Base-by-base conservation (phyloP, 2,329 filamentous ascomycete species). In the Trichoderma brevicompactum region DNA sequence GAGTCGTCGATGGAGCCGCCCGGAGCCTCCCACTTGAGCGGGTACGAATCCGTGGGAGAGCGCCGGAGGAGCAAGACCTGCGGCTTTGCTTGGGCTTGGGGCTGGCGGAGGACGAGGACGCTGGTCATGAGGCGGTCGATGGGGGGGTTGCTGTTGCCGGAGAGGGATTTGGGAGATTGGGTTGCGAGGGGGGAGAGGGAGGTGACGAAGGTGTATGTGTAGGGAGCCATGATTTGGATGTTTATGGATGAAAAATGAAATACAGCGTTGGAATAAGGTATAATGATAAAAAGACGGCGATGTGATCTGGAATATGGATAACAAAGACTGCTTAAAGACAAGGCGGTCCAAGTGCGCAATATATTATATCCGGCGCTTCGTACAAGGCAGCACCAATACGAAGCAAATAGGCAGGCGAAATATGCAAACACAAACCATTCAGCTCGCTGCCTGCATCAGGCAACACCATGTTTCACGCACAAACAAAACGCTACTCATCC, bases 1-100 rank as follows among this genome's bases (percentile, higher is more conserved):
- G 80, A 79, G 19, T 77, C 67, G 3, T 74, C 66, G 32, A 83
- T 36, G 10, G 50, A 50, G 48, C 68, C 68, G 43, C 70, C 70
- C 19, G 69, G 68, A 3, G 67, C n/a, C 56, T 71, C 70, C 70
- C 70, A 71, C 13, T 61, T 63, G 10, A 68, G 65, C 0, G 69
- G 67, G 68, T 69, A 70, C 3, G 69, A 68, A 61, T 70, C 69
- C 19, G 38, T 10, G 13, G 68, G 59, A n/a, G 65, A 64, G 61
- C 69, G 69, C 38, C 69, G 64, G 36, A 71, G 34, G 60, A 69
- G 62, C 13, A 67, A 62, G 17, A 65, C 43, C 13, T 44, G 28
- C 13, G 43, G 12, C 17, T 53, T n/a, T 5, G 63, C 23, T 3
- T 8, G 8, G 17, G 46, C 10, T 12, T 9, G 17, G 5, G 41